A percentile compares a stretch with the other conserved stretches of the same genome.
Evolutionary conservation across 306 rosid genomes (phyloP).

Genomic region (Cicer judaicum): DNA sequence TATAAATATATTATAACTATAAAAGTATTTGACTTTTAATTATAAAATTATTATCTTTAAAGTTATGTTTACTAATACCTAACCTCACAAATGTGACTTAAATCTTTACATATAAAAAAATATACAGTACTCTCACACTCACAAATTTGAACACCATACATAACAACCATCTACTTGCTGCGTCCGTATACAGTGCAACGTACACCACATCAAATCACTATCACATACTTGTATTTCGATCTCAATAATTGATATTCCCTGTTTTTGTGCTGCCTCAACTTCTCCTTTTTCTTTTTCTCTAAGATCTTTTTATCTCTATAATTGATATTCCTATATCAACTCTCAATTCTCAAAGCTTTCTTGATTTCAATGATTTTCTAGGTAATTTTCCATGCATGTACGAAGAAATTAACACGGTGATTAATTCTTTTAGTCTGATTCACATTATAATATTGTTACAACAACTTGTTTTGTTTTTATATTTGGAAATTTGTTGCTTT

Average conservation of each 20-base stretch:
- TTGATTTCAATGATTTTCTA: background rate
- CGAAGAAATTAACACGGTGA: background rate
- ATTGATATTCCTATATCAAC: background rate
- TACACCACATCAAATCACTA: background rate
- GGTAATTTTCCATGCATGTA: conserved; percentile 29
- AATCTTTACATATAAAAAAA: too few species aligned
- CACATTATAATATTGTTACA: conserved; percentile 12
- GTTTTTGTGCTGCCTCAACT: conserved; percentile 20
- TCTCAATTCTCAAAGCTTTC: conserved; percentile 3
- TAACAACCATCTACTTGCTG: too few species aligned
- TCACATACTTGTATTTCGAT: conserved; percentile 19
- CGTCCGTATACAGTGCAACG: background rate
- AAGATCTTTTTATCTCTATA: background rate
- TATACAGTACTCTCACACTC: too few species aligned
- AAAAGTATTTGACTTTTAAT: too few species aligned
- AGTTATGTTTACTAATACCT: too few species aligned
- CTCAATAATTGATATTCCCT: conserved; percentile 47
- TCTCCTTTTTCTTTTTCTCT: conserved; percentile 28
- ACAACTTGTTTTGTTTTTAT: conserved; percentile 27
- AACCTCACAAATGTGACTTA: too few species aligned
- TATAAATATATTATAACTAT: too few species aligned
- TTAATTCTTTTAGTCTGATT: background rate
- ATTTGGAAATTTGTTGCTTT: conserved; percentile 16
- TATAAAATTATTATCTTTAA: too few species aligned
- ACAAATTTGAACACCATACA: too few species aligned